Conservation (phyloP, 2,329 filamentous ascomycete species). For the Aspergillus sergii region DNA sequence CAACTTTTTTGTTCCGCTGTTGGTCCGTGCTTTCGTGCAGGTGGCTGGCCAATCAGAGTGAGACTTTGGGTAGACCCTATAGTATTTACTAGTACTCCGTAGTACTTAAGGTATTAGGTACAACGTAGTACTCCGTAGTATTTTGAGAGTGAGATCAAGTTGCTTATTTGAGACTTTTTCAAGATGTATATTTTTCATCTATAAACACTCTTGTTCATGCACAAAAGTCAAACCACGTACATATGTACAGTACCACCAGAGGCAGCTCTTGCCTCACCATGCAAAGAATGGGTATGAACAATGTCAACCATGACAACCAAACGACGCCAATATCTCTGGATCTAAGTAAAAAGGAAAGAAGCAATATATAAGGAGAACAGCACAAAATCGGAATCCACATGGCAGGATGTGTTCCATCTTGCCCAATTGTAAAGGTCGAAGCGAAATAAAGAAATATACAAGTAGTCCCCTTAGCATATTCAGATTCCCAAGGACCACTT, state of each 20-base stretch:
- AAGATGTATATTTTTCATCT: not conserved
- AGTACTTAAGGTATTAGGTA: too few relatives aligned
- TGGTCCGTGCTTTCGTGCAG: conserved; percentile 14
- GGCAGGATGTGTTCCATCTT: not conserved
- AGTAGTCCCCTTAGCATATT: not conserved
- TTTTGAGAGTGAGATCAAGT: not conserved
- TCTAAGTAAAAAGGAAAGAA: conserved; percentile 12
- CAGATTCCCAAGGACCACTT: conserved; percentile 69
- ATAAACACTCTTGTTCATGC: conserved; percentile 10
- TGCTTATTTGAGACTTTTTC: not conserved
- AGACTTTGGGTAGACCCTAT: too few relatives aligned
- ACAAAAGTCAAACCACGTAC: conserved; percentile 14
- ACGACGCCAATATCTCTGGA: conserved; percentile 14
- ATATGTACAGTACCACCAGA: conserved; percentile 18
- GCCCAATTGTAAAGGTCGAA: not conserved
- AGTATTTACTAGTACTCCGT: too few relatives aligned
- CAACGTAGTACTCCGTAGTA: too few relatives aligned
- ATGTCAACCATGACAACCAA: conserved; percentile 17
- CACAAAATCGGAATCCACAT: not conserved
- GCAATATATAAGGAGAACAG: conserved; percentile 5
- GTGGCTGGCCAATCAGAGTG: conserved; percentile 2
- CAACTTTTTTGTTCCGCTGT: conserved; percentile 20
- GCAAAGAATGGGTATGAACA: conserved; percentile 25
- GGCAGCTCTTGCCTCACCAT: conserved; percentile 13
- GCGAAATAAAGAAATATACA: not conserved